Evolutionary conservation across 495 filamentous ascomycete species (phyloP).

Genomic region (Xylaria flabelliformis): DNA sequence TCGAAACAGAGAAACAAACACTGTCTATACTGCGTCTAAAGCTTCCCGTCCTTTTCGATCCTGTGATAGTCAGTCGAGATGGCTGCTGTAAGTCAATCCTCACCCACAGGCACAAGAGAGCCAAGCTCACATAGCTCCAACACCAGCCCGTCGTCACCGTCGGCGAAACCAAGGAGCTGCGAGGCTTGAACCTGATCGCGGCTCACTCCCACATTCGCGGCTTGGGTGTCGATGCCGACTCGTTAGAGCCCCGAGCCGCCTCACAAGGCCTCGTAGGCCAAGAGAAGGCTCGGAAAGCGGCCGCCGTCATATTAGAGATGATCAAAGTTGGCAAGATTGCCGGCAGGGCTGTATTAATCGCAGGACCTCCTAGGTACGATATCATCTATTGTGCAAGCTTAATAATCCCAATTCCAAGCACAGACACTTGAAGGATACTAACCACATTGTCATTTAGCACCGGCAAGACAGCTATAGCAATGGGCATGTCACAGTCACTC

Average conservation of each 20-base stretch:
- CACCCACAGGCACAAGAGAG: constrained; percentile 22
- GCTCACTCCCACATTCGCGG: constrained; percentile 98
- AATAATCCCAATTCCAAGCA: background rate
- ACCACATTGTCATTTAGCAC: constrained; percentile 63
- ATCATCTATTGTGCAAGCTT: background rate
- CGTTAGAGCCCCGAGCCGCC: constrained; percentile 81
- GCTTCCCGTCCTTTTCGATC: background rate
- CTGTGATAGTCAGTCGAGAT: constrained; percentile 12
- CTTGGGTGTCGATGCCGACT: constrained; percentile 90
- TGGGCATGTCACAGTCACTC: constrained; percentile 97
- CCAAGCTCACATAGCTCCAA: constrained; percentile 29
- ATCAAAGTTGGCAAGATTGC: constrained; percentile 98
- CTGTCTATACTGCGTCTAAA: background rate
- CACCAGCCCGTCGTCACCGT: constrained; percentile 86
- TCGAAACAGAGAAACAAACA: background rate
- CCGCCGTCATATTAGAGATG: constrained; percentile 95
- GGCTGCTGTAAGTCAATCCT: constrained; percentile 24
- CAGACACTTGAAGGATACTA: background rate
- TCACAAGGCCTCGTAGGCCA: constrained; percentile 98
- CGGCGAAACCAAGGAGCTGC: constrained; percentile 91
- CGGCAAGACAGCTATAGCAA: constrained; percentile 97
- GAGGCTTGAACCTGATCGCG: constrained; percentile 93
- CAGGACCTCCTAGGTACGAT: constrained; percentile 80
- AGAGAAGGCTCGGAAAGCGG: constrained; percentile 93
- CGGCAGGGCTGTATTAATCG: constrained; percentile 91